Evolutionary conservation across 139 green algal genomes (phyloP), one percentile per base, ranked within the genome.

Genomic region (Chlamydomonas incerta): DNA sequence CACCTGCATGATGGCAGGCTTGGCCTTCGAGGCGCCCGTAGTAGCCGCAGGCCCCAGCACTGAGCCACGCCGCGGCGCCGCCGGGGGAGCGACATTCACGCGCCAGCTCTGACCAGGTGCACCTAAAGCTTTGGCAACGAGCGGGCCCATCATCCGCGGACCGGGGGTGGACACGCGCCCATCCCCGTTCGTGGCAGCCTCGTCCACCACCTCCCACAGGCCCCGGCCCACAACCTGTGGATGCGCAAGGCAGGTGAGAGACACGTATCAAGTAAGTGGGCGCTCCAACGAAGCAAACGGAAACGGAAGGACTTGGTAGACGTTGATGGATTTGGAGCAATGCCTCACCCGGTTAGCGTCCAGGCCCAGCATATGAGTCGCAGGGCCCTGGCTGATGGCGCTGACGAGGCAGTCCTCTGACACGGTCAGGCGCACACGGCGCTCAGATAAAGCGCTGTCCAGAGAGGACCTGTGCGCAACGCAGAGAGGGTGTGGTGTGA

Each of bases 1-100:
- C 47, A 83, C 77, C 63, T 83, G 77, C 77, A 83, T 74, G 37
- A 83, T 17, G 17, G 63, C 77, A 13, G 28, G 46, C 63, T 41
- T 35, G 11, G 5, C 17, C 20, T 24, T 23, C 8, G 2, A 62
- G 55, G 55, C 20, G 11, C 55, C 55, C 2, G 55, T 62, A 28
- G 55, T 6, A 24, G 11, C 2, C 2, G 2, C 18, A 2, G 55
- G 18, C 55, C 55, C 18, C 18, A 24, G 55, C 55, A 62, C 18
- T 23, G 55, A 62, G 55, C 20, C 74, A 1, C 10, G 34, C 29
- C 33, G 20, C 2, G 68, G 13, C 3, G 29, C 10, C 35, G 23
- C 1, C 17, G 75, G 75, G 21, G 77, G 63, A 2, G n/a, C 34
- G 33, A 85, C 50, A 0, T 13, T n/a, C 3, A 85, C 79, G 0